A percentile compares a stretch with the other conserved stretches of the same genome.
These are phyloP conservation scores for Orobanche coerulescens DNA, from an alignment of 257 asterid genomes.

Conservation along the genomic window DNA sequence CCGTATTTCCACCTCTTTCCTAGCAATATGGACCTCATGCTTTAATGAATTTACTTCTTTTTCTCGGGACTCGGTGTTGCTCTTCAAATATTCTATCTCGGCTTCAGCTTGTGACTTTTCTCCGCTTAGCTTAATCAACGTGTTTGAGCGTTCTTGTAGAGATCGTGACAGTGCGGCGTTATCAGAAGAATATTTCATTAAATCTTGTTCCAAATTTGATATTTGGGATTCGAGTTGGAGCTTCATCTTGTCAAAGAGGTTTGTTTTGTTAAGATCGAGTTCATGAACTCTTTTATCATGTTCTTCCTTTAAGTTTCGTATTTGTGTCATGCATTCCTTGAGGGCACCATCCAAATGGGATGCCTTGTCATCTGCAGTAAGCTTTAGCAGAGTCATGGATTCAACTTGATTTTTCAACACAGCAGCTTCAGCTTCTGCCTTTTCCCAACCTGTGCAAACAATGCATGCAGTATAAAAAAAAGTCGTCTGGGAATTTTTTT, in stretches of 20 bases:
- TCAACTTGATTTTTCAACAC: conserved; percentile 75
- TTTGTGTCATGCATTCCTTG: conserved; percentile 91
- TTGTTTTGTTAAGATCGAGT: conserved; percentile 52
- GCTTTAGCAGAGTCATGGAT: conserved; percentile 77
- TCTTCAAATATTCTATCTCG: conserved; percentile 52
- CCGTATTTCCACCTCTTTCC: conserved; percentile 85
- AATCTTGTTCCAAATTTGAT: conserved; percentile 62
- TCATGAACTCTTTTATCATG: conserved; percentile 65
- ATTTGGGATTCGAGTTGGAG: conserved; percentile 65
- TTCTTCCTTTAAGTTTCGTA: conserved; percentile 82
- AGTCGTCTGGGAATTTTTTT: too few relatives aligned
- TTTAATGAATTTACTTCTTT: conserved; percentile 74
- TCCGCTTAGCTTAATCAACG: conserved; percentile 64
- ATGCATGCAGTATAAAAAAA: neutral
- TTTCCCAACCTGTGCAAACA: conserved; percentile 86
- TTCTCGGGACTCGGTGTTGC: conserved; percentile 58
- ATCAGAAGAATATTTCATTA: conserved; percentile 66
- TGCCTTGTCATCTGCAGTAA: conserved; percentile 81
- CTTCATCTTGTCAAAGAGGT: conserved; percentile 73
- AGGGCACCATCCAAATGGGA: conserved; percentile 90
- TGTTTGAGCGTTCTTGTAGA: conserved; percentile 80
- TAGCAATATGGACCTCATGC: conserved; percentile 72
- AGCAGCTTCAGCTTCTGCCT: conserved; percentile 93
- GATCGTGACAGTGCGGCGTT: conserved; percentile 77
- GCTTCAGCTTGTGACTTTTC: conserved; percentile 79